phyloP scores from a whole-genome alignment of 148 eudicot genomes.

The Persicaria tinctoria region DNA sequence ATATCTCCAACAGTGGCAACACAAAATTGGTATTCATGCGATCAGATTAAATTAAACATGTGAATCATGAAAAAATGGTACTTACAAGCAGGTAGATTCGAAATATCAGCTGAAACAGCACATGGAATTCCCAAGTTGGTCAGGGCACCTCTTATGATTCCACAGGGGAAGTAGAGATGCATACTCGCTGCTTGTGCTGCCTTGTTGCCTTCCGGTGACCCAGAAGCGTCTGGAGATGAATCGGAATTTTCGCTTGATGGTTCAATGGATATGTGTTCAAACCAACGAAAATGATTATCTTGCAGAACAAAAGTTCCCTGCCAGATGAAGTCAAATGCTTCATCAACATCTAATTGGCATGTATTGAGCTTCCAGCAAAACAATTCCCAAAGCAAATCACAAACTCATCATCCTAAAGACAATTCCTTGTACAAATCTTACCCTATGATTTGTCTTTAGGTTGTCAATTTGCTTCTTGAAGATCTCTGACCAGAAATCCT shows the following conservation, averaged over 20 bases:
- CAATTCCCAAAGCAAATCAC: neutral
- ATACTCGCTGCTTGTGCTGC: conserved; percentile 82
- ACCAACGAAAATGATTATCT: conserved; percentile 92
- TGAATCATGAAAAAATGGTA: conserved; percentile 11
- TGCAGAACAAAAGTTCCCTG: conserved; percentile 97
- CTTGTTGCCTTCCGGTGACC: conserved; percentile 53
- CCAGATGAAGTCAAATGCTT: conserved; percentile 15
- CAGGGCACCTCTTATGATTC: conserved; percentile 94
- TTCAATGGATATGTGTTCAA: conserved; percentile 61
- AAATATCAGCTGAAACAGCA: conserved; percentile 99
- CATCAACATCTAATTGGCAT: neutral
- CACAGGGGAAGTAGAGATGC: conserved; percentile 99
- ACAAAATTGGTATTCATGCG: neutral
- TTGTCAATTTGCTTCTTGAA: conserved; percentile 99
- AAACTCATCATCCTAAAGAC: neutral
- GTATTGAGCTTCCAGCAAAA: neutral
- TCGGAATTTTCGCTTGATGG: conserved; percentile 40
- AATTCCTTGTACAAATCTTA: conserved; percentile 21
- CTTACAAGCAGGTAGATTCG: conserved; percentile 95
- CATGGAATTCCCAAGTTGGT: conserved; percentile 96
- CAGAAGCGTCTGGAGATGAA: conserved; percentile 52
- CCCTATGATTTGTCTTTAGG: conserved; percentile 92
- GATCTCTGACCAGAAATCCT: conserved; percentile 96
- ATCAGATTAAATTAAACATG: neutral
- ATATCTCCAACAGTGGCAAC: neutral